Evolutionary conservation across 2,329 filamentous ascomycete species (phyloP).

Genomic region (Sporothrix pallida): DNA sequence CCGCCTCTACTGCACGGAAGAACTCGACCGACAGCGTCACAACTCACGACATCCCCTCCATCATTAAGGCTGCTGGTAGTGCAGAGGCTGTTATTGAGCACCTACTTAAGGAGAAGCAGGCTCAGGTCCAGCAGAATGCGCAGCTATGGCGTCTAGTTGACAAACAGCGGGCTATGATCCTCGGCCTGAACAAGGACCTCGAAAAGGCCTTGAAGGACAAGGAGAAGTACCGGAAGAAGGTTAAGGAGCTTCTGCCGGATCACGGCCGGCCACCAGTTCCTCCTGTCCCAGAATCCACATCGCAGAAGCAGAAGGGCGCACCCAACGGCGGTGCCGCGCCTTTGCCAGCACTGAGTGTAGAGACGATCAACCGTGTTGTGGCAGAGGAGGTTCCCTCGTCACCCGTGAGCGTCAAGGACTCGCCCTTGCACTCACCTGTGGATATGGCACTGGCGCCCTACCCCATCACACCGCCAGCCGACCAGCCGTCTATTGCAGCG

Average conservation of each 20-base stretch:
- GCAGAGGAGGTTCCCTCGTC: conserved; percentile 12
- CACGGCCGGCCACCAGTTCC: conserved; percentile 37
- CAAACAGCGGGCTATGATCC: conserved; percentile 92
- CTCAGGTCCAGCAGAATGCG: conserved; percentile 84
- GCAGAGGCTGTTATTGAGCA: conserved; percentile 88
- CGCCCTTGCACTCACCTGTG: conserved; percentile 56
- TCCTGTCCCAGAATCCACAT: conserved; percentile 26
- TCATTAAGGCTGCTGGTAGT: conserved; percentile 85
- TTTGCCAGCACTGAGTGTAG: not conserved
- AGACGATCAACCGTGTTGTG: not conserved
- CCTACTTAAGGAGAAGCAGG: conserved; percentile 88
- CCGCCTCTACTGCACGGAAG: conserved; percentile 62
- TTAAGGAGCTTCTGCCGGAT: conserved; percentile 72
- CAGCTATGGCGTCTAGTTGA: conserved; percentile 96
- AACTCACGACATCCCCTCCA: conserved; percentile 74
- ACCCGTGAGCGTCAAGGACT: conserved; percentile 28
- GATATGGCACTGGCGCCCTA: conserved; percentile 66
- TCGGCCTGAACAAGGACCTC: conserved; percentile 92
- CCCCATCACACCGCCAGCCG: conserved; percentile 67
- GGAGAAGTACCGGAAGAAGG: conserved; percentile 87
- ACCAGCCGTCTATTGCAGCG: conserved; percentile 49
- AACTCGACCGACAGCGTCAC: conserved; percentile 63
- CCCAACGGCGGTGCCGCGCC: not conserved
- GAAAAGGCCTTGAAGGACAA: conserved; percentile 92
- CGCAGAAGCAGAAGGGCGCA: conserved; percentile 8